phyloP scores from a whole-genome alignment of 169 alveolate species.

The Cryptosporidium ubiquitum region DNA sequence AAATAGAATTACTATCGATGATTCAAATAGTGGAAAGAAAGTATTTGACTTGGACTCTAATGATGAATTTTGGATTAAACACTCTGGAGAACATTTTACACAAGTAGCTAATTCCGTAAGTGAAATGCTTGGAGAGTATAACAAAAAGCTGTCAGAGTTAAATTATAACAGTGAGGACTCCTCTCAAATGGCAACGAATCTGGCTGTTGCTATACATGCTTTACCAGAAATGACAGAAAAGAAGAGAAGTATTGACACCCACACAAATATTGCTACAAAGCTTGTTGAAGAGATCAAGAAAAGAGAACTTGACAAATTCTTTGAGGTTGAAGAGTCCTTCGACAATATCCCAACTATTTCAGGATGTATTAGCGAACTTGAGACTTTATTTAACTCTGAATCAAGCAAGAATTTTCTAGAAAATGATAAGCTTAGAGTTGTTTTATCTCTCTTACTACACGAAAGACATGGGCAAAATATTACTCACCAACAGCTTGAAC shows the following conservation, averaged over 20 bases:
- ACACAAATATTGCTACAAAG: constrained; percentile 86
- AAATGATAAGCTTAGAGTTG: constrained; percentile 47
- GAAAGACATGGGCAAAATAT: constrained; percentile 67
- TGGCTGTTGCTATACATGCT: constrained; percentile 83
- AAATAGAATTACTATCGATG: constrained; percentile 79
- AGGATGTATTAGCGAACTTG: constrained; percentile 49
- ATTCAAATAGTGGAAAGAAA: constrained; percentile 23
- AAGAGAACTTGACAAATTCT: constrained; percentile 82
- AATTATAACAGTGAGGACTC: constrained; percentile 53
- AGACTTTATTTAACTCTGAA: constrained; percentile 21
- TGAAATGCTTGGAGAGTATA: constrained; percentile 76
- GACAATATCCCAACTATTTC: constrained; percentile 66
- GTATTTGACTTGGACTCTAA: constrained; percentile 74
- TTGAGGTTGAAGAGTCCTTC: constrained; percentile 59
- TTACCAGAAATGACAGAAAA: constrained; percentile 88
- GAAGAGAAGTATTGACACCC: constrained; percentile 85
- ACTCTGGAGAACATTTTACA: constrained; percentile 77
- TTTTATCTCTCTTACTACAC: constrained; percentile 12
- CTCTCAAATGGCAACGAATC: constrained; percentile 54
- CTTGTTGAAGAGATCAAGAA: constrained; percentile 83
- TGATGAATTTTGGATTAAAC: constrained; percentile 77
- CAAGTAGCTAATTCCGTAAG: constrained; percentile 78
- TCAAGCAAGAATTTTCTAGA: constrained; percentile 25
- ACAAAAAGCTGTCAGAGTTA: constrained; percentile 59
- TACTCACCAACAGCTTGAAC: constrained; percentile 32